phyloP scores from a whole-genome alignment of 345 rosid species.

The Aquilaria yunnanensis region DNA sequence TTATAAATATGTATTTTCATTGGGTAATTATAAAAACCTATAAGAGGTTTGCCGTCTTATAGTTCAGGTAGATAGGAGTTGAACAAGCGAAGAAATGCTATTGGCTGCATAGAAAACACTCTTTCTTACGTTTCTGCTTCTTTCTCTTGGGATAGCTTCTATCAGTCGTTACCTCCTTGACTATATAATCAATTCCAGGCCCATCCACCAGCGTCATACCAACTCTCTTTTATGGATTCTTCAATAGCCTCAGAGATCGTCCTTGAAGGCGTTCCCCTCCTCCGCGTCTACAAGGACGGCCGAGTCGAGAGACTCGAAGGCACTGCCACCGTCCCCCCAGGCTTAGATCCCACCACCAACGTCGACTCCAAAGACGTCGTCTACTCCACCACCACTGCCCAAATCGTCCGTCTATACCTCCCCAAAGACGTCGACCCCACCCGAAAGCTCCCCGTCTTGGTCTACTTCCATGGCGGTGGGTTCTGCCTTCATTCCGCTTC shows the following conservation, averaged over 20 bases:
- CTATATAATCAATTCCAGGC: no score
- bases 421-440: slow-evolving; percentile 14
- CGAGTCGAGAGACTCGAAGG: slow-evolving; percentile 21
- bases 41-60: no score
- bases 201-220: no score
- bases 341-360: slow-evolving; percentile 28
- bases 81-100: no score
- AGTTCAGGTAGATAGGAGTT: no score
- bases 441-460: slow-evolving; percentile 39
- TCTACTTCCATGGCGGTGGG: slow-evolving; percentile 38
- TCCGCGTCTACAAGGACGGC: slow-evolving; percentile 10
- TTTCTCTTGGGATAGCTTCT: no score
- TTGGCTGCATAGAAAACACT: no score
- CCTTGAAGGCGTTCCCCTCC: not conserved
- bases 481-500: slow-evolving; percentile 22
- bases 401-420: slow-evolving; percentile 33
- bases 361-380: slow-evolving; percentile 42
- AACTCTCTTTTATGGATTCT: not conserved
- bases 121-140: no score
- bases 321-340: slow-evolving; percentile 16
- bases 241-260: slow-evolving; percentile 2
- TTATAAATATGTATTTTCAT: no score
- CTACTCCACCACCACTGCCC: slow-evolving; percentile 13
- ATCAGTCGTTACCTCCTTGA: no score
- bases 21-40: no score